Evolutionary conservation across 2,329 filamentous ascomycete genomes (phyloP), one percentile per base, ranked within the genome.

Genomic region (Colletotrichum plurivorum): DNA sequence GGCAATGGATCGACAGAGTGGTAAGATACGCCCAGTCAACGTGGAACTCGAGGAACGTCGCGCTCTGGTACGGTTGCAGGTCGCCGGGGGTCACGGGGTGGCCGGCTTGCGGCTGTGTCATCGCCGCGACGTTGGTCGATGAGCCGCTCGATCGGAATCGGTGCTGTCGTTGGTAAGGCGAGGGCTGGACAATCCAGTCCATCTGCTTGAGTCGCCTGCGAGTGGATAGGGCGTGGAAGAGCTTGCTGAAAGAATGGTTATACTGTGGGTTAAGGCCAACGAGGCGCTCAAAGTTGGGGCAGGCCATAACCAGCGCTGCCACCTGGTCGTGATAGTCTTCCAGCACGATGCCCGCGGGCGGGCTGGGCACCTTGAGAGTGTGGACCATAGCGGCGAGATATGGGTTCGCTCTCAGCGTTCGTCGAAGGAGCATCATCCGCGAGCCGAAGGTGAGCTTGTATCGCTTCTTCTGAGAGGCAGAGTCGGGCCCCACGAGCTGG

Each of bases 271-370:
- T 83, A 46, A 87, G 85, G 0, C 89, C 89, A 12, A 84, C 78
- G 7, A 92, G 78, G 57, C 84, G 82, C 77, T 92, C 89, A 12
- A 92, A 80, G 71, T 91, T 91, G 2, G 89, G 89, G 65, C 89
- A 92, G 0, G 88, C 85, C 88, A 90, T 90, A 66, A 92, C 82
- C 25, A 92, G 78, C 5, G 89, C 86, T 0, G 89, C 88, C 2
- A 90, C 82, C 3, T 88, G 76, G 71, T 89, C 84, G 68, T 89
- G 83, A 73, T 91, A 91, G 53, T 85, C 81, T 43, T 85, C 84
- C 18, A 78, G 56, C 12, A 80, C 73, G n/a, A 81, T 76, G 13
- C 79, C 78, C 31, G 80, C 78, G 0, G 82, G 81, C 12, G 83
- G 71, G 6, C 84, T 82, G 0, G 87, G 88, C 2, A 90, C 84